phyloP scores from a whole-genome alignment of 139 green algal species.

The Chlamydomonas asymmetrica region DNA sequence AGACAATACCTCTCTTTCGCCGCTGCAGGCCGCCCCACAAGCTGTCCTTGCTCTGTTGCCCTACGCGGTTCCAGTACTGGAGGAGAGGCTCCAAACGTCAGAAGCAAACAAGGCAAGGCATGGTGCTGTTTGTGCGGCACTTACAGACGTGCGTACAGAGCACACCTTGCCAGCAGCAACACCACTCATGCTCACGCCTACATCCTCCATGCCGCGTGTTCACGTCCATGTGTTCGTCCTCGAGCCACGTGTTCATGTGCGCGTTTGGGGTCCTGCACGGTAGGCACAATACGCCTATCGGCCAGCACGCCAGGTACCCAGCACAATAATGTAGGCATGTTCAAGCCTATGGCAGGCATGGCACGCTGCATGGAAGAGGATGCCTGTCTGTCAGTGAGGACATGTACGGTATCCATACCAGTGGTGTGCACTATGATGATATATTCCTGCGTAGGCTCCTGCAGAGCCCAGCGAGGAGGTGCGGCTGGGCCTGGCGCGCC shows the following conservation, averaged over 20 bases:
- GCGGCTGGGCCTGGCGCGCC: constrained; percentile 39
- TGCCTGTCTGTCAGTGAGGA: constrained; percentile 10
- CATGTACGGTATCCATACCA: background rate
- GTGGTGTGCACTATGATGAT: background rate
- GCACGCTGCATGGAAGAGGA: background rate
- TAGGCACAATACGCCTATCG: background rate
- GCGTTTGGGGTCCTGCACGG: background rate
- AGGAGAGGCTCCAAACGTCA: constrained; percentile 35
- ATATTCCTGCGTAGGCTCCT: background rate
- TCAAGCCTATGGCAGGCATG: background rate
- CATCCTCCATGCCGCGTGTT: background rate
- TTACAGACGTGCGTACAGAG: background rate
- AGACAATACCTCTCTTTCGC: background rate
- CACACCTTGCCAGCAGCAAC: background rate
- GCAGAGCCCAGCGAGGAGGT: constrained; percentile 58
- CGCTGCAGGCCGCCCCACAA: constrained; percentile 27
- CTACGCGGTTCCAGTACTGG: constrained; percentile 56
- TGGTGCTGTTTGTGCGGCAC: background rate
- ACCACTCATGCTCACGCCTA: no score
- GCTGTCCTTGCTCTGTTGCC: constrained; percentile 49
- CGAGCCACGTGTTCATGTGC: no score
- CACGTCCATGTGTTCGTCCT: background rate
- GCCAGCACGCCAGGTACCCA: background rate
- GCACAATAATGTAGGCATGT: background rate
- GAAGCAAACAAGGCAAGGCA: constrained; percentile 13